Percentiles rank a stretch among this genome's conserved stretches.
These are phyloP conservation scores for Pseudogymnoascus sp. DNA, from an alignment of 2,329 filamentous ascomycete species.

Conservation along the genomic window DNA sequence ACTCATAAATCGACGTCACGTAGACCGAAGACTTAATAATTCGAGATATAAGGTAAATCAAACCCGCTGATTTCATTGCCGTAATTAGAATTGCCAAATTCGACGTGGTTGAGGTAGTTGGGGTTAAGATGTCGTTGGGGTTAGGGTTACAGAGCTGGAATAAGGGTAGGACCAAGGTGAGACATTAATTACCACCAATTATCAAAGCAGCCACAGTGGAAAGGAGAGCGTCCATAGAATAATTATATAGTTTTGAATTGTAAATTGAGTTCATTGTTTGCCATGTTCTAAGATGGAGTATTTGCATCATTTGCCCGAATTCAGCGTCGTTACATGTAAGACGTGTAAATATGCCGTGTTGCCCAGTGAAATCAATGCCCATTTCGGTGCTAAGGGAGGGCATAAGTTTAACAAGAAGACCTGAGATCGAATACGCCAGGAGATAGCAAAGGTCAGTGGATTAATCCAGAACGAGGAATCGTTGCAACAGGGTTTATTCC, in stretches of 20 bases:
- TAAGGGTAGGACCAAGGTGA: not conserved
- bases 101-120: not conserved
- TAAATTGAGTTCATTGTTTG: not conserved
- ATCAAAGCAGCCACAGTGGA: not conserved
- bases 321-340: not conserved
- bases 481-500: not conserved
- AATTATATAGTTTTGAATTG: not conserved
- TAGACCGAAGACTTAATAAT: too few species aligned
- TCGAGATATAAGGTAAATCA: not conserved
- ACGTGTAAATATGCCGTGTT: not conserved
- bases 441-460: not conserved
- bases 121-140: not conserved
- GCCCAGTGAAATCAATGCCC: not conserved
- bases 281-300: not conserved
- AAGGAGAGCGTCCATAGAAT: not conserved
- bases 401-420: not conserved
- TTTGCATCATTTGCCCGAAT: not conserved
- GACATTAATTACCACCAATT: not conserved
- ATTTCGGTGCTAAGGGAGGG: not conserved
- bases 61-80: not conserved
- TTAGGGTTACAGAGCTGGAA: not conserved
- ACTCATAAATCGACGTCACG: too few species aligned
- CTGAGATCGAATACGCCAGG: not conserved
- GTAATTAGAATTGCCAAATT: not conserved
- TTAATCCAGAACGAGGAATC: not conserved